phyloP scores from a whole-genome alignment of 75 land plant genomes.

The Picea sitchensis region DNA sequence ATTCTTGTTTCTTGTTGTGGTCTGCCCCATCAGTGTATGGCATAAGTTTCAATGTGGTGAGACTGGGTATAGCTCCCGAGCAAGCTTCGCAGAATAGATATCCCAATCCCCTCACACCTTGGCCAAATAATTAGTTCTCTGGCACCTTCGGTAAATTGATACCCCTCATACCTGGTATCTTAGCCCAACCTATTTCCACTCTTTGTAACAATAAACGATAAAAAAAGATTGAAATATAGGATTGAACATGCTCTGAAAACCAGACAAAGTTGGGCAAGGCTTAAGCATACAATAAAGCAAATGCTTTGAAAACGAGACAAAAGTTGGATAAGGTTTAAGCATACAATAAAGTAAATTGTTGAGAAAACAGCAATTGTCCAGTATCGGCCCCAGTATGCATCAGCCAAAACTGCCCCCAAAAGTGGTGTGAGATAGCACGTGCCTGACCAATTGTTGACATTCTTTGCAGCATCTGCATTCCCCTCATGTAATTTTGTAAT shows the following conservation, averaged over 20 bases:
- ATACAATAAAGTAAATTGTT: slow-evolving; percentile 75
- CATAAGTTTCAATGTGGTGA: too few relatives aligned
- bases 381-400: slow-evolving; percentile 92
- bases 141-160: too few relatives aligned
- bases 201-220: neutral
- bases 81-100: too few relatives aligned
- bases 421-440: slow-evolving; percentile 89
- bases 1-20: neutral
- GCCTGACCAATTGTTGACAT: slow-evolving; percentile 87
- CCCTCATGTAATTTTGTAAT: slow-evolving; percentile 63
- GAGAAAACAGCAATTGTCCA: slow-evolving; percentile 82
- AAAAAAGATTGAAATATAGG: neutral
- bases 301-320: slow-evolving; percentile 16
- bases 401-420: slow-evolving; percentile 90
- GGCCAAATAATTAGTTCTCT: too few relatives aligned
- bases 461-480: slow-evolving; percentile 77
- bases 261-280: neutral
- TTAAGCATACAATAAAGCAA: slow-evolving; percentile 64
- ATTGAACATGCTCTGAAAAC: neutral
- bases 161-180: neutral
- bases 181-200: neutral
- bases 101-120: too few relatives aligned
- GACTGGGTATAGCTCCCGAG: too few relatives aligned
- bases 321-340: slow-evolving; percentile 1
- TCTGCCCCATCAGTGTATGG: neutral